Conservation (phyloP, 768 basidiomycete genomes). For the Mycena vulgaris region DNA sequence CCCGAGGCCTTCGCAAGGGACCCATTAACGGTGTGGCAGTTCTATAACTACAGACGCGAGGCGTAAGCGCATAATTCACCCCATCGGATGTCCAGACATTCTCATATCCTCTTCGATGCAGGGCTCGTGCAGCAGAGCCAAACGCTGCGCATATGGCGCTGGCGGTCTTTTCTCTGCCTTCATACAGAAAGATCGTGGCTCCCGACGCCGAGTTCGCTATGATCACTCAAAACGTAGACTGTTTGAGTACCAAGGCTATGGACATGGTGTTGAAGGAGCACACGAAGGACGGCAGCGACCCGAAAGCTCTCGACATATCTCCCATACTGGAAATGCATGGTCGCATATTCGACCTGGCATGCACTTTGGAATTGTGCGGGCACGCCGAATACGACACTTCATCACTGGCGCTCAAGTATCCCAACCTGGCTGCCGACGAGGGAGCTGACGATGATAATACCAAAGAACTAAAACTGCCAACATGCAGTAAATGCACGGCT, state of each 20-base stretch:
- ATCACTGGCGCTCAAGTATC: constrained; percentile 58
- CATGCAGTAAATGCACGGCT: constrained; percentile 58
- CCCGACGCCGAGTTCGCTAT: constrained; percentile 64
- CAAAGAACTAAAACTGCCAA: background rate
- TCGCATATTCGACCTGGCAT: constrained; percentile 66
- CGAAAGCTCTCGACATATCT: constrained; percentile 34
- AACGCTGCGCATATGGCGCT: constrained; percentile 72
- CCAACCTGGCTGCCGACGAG: constrained; percentile 48
- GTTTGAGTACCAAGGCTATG: constrained; percentile 60
- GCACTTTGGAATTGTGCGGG: constrained; percentile 59
- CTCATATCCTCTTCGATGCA: constrained; percentile 43
- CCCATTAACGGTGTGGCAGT: constrained; percentile 73
- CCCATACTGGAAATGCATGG: constrained; percentile 76
- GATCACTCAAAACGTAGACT: constrained; percentile 77
- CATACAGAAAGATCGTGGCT: constrained; percentile 54
- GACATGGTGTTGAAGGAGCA: constrained; percentile 43
- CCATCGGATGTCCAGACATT: constrained; percentile 11
- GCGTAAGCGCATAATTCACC: constrained; percentile 49
- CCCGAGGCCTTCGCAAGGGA: constrained; percentile 65
- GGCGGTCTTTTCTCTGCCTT: constrained; percentile 60
- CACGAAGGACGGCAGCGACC: constrained; percentile 23
- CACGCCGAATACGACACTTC: constrained; percentile 56
- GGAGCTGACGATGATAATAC: background rate
- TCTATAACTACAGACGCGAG: constrained; percentile 75
- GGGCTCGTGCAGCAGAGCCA: constrained; percentile 62